Evolutionary conservation across 148 eudicot species (phyloP), one percentile per base, ranked within the genome.

Genomic region (Spergularia bocconei): DNA sequence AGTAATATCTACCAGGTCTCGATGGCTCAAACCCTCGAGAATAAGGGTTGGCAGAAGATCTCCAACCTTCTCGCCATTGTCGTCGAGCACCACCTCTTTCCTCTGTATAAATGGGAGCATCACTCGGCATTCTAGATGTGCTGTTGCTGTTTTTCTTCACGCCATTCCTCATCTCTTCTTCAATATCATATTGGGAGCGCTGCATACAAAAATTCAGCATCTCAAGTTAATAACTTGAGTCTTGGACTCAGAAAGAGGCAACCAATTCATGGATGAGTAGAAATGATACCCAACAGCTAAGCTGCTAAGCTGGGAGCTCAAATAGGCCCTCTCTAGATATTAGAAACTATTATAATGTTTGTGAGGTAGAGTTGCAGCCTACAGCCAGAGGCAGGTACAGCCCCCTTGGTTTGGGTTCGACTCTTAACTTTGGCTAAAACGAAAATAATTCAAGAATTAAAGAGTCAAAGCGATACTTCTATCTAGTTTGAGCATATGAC

Each of bases 131-230:
- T 77, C 82, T 89, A 65, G 87, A 81, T 21, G 79, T 78, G 50
- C 54, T 75, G 55, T 84, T 78, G 56, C 69, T 73, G 53, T 83
- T 74, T 86, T 83, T 90, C 78, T 72, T 88, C 62, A 63, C 81
- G 60, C 86, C 75, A 61, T 82, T 90, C 57, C 96, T 84, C 76
- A 72, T 81, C 80, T 88, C 91, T 75, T 94, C 98, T 62, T 91
- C 93, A 33, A 82, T 82, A 75, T 89, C 98, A 81, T 90, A 88
- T 13, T 78, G 89, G 57, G 85, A 79, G 12, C 97, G 89, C 98
- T 94, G 80, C 68, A 82, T 77, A 71, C 20, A 44, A 57, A 17
- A 57, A 17, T 58, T 21, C 47, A 83, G 19, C 5, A 41, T 19
- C 17, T 25, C 54, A 56, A 33, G 75, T 25, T 6, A 64, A 64